Percentiles rank a stretch among this genome's conserved stretches.
These are phyloP conservation scores for Aspergillus egyptiacus DNA, from an alignment of 495 filamentous ascomycete species.

Conservation along the genomic window DNA sequence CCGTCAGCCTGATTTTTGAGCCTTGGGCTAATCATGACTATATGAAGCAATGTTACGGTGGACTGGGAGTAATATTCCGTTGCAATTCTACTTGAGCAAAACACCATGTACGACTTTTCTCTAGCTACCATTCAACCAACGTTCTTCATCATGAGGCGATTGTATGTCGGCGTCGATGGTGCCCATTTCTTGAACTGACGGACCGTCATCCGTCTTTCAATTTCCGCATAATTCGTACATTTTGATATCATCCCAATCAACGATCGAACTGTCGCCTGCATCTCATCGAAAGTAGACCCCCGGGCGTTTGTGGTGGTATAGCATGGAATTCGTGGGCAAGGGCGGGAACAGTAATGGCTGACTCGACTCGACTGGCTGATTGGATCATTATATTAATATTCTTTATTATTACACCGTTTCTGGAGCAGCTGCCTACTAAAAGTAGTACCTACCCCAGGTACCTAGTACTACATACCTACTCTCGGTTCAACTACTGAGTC, in stretches of 20 bases:
- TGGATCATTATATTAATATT: no score
- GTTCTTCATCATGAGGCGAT: not conserved
- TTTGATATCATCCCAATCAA: not conserved
- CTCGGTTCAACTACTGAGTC: no score
- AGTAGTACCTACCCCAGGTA: no score
- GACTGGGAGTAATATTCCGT: slow-evolving; percentile 4
- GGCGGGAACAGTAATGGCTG: no score
- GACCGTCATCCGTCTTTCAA: not conserved
- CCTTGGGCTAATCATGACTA: slow-evolving; percentile 1
- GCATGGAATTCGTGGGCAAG: no score
- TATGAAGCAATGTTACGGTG: slow-evolving; percentile 10
- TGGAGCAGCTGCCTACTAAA: no score
- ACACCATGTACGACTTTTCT: not conserved
- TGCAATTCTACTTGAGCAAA: not conserved
- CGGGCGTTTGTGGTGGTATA: no score
- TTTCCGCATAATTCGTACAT: not conserved
- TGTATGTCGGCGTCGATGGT: not conserved
- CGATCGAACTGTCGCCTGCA: not conserved
- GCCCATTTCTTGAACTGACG: not conserved
- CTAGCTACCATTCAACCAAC: not conserved
- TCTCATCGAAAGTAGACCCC: no score
- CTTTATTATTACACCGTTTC: no score
- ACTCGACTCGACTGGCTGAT: no score
- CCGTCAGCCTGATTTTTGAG: not conserved
- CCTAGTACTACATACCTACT: no score